Evolutionary conservation across 2,329 filamentous ascomycete genomes (phyloP), one percentile per base, ranked within the genome.

Genomic region (Phyllosticta paracitricarpa): DNA sequence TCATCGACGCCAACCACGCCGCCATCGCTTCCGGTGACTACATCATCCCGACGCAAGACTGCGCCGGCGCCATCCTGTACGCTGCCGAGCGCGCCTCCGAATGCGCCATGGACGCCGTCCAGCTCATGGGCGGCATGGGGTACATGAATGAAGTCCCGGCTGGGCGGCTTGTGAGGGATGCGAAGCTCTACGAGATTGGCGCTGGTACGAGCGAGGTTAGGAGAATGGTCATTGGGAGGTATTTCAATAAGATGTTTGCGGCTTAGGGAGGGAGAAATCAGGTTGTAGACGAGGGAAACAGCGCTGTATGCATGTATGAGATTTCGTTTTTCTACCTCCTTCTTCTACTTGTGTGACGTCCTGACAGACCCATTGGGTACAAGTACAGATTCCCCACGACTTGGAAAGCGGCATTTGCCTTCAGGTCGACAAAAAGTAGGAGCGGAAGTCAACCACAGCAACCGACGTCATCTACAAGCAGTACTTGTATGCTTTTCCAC

Each of bases 121-220:
- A 99, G 76, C 81, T 96, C 63, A 83, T 99, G 70, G 94, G 94
- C 19, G 94, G 93, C 0, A 97, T 93, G 84, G 93, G 93, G 3
- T 97, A 97, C 71, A 85, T 96, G 67, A 96, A 97, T 74, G 94
- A 99, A 77, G 91, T 97, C 78, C 87, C 91, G 0, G 92, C 91
- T 0, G 95, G 92, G 24, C 81, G 93, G 65, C 81, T 97, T 66
- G 76, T 97, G 67, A 78, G 94, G 70, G 85, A 88, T 75, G 85
- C 85, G 3, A 88, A 88, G 72, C 74, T 99, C 63, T 99, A 99
- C 73, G 94, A 97, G 77, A 97, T 99, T 72, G 94, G 94, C 1
- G 94, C 94, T 4, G 94, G 94, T 5, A 97, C 94, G 3, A 96
- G 91, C 63, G 94, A 99, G 77, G 87, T 99, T 57, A 82, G 94